Conservation (phyloP, 2,329 filamentous ascomycete species). For the Neonectria neomacrospora region DNA sequence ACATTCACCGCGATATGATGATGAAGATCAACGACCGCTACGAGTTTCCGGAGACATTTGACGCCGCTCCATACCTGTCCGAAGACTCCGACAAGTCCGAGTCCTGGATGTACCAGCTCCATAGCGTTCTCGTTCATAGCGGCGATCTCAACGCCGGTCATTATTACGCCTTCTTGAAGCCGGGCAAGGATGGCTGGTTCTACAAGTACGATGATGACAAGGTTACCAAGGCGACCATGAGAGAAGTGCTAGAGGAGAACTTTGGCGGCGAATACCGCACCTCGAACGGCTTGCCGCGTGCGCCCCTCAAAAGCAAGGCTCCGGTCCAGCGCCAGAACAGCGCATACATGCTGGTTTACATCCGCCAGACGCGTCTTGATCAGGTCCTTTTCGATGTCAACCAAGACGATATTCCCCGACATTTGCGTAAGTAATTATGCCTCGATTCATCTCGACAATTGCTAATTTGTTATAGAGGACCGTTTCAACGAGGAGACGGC, state of each 20-base stretch:
- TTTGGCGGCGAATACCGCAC: slow-evolving; percentile 86
- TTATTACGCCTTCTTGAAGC: slow-evolving; percentile 97
- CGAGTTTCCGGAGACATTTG: slow-evolving; percentile 86
- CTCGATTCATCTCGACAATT: not conserved
- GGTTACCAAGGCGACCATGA: slow-evolving; percentile 91
- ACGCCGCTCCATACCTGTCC: slow-evolving; percentile 87
- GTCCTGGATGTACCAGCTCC: slow-evolving; percentile 89
- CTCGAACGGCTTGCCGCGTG: slow-evolving; percentile 59
- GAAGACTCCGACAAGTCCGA: slow-evolving; percentile 89
- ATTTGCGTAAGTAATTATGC: slow-evolving; percentile 71
- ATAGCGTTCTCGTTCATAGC: slow-evolving; percentile 95
- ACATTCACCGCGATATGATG: slow-evolving; percentile 95
- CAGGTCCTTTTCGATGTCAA: slow-evolving; percentile 81
- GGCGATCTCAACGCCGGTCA: slow-evolving; percentile 97
- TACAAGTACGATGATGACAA: slow-evolving; percentile 98
- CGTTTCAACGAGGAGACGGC: slow-evolving; percentile 85
- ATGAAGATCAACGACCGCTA: slow-evolving; percentile 98
- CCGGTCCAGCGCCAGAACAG: slow-evolving; percentile 77
- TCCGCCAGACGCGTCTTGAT: slow-evolving; percentile 87
- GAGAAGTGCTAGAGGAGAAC: slow-evolving; percentile 95
- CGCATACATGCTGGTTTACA: slow-evolving; percentile 99
- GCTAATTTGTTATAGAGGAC: slow-evolving; percentile 61
- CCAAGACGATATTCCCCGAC: slow-evolving; percentile 81
- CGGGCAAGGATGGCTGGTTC: slow-evolving; percentile 91
- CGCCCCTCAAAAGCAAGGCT: slow-evolving; percentile 63